phyloP scores from a whole-genome alignment of 2,329 filamentous ascomycete species.

The Trichoderma sp. region DNA sequence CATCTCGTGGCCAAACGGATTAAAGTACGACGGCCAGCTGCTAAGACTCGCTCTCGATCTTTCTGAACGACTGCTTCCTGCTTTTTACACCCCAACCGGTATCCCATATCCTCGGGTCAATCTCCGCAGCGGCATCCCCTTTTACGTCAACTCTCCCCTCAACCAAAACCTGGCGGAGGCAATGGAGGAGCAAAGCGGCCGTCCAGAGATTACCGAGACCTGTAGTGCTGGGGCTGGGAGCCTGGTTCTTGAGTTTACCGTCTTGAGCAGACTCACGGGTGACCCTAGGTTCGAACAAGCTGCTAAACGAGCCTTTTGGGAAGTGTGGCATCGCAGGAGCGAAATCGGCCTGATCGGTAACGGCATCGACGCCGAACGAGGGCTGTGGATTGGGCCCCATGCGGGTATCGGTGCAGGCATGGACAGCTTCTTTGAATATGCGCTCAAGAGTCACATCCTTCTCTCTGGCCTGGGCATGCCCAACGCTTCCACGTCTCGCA shows the following conservation, averaged over 20 bases:
- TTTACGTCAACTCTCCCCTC: constrained; percentile 83
- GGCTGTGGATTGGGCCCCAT: constrained; percentile 82
- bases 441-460: constrained; percentile 88
- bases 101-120: constrained; percentile 95
- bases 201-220: constrained; percentile 81
- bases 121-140: constrained; percentile 83
- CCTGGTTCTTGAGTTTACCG: constrained; percentile 88
- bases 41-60: constrained; percentile 86
- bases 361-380: constrained; percentile 88
- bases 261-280: constrained; percentile 82
- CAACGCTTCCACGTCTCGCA: constrained; percentile 44
- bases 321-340: constrained; percentile 88
- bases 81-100: constrained; percentile 87
- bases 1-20: constrained; percentile 72
- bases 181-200: constrained; percentile 37
- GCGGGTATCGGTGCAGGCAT: constrained; percentile 95
- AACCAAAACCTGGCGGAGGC: constrained; percentile 48
- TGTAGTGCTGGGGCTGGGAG: constrained; percentile 97
- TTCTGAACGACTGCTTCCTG: constrained; percentile 78
- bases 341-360: constrained; percentile 84
- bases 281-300: constrained; percentile 84
- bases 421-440: constrained; percentile 98
- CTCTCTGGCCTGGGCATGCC: constrained; percentile 71
- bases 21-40: constrained; percentile 85
- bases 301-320: constrained; percentile 93